Base-by-base conservation (phyloP, 2,329 filamentous ascomycete genomes). In the Colletotrichum gloeosporioides region DNA sequence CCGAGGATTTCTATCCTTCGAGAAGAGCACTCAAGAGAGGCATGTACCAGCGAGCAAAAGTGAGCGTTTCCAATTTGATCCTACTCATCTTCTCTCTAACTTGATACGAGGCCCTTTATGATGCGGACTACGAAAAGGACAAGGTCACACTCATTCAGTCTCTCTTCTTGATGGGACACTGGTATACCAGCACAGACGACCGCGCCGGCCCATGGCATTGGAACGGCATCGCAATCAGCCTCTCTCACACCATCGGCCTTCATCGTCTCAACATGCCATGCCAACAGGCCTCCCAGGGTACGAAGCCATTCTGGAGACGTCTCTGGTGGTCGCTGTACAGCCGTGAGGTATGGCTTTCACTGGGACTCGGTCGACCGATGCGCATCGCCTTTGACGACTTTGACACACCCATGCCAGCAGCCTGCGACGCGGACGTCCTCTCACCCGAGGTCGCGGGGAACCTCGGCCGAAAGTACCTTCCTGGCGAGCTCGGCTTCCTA, bases 201-300 rank as follows among this genome's bases (percentile, higher is more conserved):
- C 82, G 85, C 15, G 82, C 81, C 10, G 84, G 86, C 12, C 83
- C 86, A 0, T 88, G 86, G 86, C 85, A 88, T 71, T 88, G 87
- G 86, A 85, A 83, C 6, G 85, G 87, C n/a, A 82, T 86, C 29
- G 86, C 87, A 7, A 85, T 88, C 66, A 83, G 81, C 32, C 81
- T 88, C 4, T 85, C 83, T 18, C 86, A 88, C 32, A 85, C 84
- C 5, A 82, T 87, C 3, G 87, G 87, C 1, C 80, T 88, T 0
- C 86, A 88, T 77, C 84, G 84, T 36, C 36, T 71, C 10, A 73
- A 63, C 22, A 61, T 61, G 62, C 68, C 72, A 7, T 57, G 57
- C 15, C 72, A 75, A 25, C 34, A 36, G 25, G 27, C 9, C 25
- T 59, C 66, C 1, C 71, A 62, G 3, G 71, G 66, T 0, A 71